Evolutionary conservation across 805 yeast genomes (phyloP).

Genomic region (Pachysolen tannophilus): DNA sequence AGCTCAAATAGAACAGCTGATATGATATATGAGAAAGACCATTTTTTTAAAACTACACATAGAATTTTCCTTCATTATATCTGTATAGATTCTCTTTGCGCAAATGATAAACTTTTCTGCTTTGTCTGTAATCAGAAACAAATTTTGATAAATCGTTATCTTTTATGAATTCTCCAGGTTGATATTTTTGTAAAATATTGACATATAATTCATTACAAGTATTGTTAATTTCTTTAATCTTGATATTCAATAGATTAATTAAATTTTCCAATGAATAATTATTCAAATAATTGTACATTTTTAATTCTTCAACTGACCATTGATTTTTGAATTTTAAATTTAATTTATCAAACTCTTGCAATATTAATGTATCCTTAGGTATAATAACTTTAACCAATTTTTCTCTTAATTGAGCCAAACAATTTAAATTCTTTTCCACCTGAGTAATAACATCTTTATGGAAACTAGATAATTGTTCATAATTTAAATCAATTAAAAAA

Average conservation of each 20-base stretch:
- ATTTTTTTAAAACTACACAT: too few species aligned
- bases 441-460: not conserved
- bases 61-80: too few species aligned
- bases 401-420: not conserved
- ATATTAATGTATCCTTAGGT: not conserved
- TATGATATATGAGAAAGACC: too few species aligned
- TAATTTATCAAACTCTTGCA: not conserved
- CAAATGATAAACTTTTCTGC: conserved; percentile 35
- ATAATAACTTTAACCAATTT: not conserved
- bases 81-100: conserved; percentile 39
- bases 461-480: not conserved
- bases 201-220: conserved; percentile 24
- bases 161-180: too few species aligned
- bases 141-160: conserved; percentile 22
- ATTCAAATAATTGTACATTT: conserved; percentile 22
- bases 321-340: conserved; percentile 1
- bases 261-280: conserved; percentile 15
- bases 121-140: conserved; percentile 29
- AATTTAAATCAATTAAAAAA: not conserved
- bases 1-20: too few species aligned
- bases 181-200: conserved; percentile 19
- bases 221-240: conserved; percentile 24
- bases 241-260: conserved; percentile 10
- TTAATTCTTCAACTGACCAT: conserved; percentile 6
- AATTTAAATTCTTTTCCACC: conserved; percentile 1